Base-by-base conservation (phyloP, 2,329 filamentous ascomycete genomes). In the Fusarium secorum region DNA sequence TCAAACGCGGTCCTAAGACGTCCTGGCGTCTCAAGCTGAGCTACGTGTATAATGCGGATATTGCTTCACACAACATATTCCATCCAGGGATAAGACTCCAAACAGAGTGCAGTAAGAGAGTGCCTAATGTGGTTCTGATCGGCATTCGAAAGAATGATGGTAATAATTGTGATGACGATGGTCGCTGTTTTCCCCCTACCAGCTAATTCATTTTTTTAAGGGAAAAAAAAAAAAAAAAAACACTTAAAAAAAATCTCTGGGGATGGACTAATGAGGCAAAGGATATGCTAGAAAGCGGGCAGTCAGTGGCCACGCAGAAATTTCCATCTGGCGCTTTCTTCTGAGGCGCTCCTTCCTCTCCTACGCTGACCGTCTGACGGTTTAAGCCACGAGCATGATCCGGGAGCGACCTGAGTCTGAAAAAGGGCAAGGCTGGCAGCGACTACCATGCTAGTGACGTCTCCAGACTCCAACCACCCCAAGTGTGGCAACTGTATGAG, bases 381-480 rank as follows among this genome's bases (percentile, higher is more conserved):
- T 52, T 60, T 56, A 64, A 69, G 64, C 68, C 64, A 65, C 64
- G 32, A 42, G 60, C 62, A 72, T 64, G 51, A 56, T 46, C 46
- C 46, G 60, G 36, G 28, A 49, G 41, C 58, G 49, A 52, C 49
- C 56, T 48, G 57, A 70, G 53, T 48, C 66, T 54, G 28, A 30
- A 60, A 71, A 70, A 66, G 53, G 55, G 32, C 65, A 72, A 63
- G 68, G 69, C 65, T 72, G 70, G 58, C 28, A 66, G 58, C 52
- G 46, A 58, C 60, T 62, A 59, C 45, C 51, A 63, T 65, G 52
- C 66, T 64, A 55, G 61, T 73, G 66, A 73, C 66, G 54, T 69
- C 55, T 66, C 61, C 28, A 38, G 35, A 39, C 49, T 69, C 68
- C 70, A 71, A 73, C 70, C 70, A 72, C 70, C 66, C 67, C 62